Evolutionary conservation across 2,329 filamentous ascomycete species (phyloP).

Genomic region (Canariomyces notabilis): DNA sequence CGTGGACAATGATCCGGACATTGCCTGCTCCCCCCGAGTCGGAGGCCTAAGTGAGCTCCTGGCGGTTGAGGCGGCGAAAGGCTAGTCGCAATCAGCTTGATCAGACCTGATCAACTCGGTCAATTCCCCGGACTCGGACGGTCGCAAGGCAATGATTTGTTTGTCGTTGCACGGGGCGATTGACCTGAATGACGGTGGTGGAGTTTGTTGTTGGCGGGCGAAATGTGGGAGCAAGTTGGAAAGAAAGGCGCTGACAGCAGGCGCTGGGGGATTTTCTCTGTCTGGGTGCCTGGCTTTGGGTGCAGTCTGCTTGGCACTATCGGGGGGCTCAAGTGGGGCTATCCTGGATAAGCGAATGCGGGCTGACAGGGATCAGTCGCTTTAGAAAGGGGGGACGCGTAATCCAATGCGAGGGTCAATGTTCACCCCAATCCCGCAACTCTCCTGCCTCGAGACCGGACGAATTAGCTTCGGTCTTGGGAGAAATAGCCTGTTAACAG

Average conservation of each 20-base stretch:
- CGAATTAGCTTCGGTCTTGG: constrained; percentile 15
- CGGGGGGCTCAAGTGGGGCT: constrained; percentile 7
- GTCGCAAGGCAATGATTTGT: not conserved
- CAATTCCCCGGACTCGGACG: not conserved
- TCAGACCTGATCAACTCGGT: not conserved
- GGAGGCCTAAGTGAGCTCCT: too few relatives aligned
- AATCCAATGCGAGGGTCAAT: constrained; percentile 22
- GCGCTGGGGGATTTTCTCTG: constrained; percentile 18
- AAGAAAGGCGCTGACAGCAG: constrained; percentile 5
- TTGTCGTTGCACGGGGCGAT: constrained; percentile 3
- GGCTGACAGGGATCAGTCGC: constrained; percentile 24
- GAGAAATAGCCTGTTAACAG: constrained; percentile 22
- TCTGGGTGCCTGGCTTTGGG: constrained; percentile 19
- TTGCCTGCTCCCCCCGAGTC: constrained; percentile 13
- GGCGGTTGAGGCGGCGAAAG: too few relatives aligned
- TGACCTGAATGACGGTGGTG: not conserved
- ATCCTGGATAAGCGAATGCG: constrained; percentile 19
- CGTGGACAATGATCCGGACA: constrained; percentile 26
- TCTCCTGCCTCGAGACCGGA: not conserved
- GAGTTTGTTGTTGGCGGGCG: not conserved
- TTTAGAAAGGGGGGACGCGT: constrained; percentile 34
- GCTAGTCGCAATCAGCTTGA: not conserved
- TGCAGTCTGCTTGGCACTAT: constrained; percentile 15
- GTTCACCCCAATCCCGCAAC: constrained; percentile 2
- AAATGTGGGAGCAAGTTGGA: constrained; percentile 2